Evolutionary conservation across 2,329 filamentous ascomycete genomes (phyloP).

Genomic region (Cladosporium sp.): DNA sequence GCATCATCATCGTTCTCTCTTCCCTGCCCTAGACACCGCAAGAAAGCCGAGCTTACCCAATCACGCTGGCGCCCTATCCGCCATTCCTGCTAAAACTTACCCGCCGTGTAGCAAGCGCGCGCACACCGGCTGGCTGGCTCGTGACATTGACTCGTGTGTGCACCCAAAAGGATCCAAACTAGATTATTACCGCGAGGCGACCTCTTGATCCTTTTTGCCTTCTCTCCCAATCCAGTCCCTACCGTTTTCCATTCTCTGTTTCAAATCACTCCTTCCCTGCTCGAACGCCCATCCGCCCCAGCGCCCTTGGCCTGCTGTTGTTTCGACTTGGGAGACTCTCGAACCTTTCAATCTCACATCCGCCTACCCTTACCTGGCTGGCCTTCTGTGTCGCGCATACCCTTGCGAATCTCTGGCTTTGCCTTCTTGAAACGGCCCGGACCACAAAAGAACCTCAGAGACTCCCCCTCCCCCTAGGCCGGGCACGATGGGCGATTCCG

Average conservation of each 20-base stretch:
- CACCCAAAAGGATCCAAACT: no score
- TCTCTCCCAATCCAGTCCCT: neutral
- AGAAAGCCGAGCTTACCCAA: no score
- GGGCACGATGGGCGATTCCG: slow-evolving; percentile 12
- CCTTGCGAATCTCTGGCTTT: neutral
- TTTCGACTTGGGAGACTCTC: no score
- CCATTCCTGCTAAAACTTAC: slow-evolving; percentile 4
- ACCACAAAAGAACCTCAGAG: neutral
- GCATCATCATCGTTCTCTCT: no score
- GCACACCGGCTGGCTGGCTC: slow-evolving; percentile 11
- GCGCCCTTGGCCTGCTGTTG: neutral
- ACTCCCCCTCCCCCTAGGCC: neutral
- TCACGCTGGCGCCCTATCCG: neutral
- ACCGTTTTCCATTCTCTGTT: slow-evolving; percentile 7
- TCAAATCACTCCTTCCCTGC: neutral
- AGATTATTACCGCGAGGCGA: no score
- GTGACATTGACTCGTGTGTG: slow-evolving; percentile 4
- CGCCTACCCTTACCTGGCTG: neutral
- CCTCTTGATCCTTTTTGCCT: no score
- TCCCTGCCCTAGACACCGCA: no score
- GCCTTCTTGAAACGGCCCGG: slow-evolving; percentile 4
- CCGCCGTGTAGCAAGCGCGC: slow-evolving; percentile 7
- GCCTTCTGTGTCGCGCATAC: neutral
- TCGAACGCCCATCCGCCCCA: neutral
- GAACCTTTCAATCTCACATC: no score